phyloP scores from a whole-genome alignment of 2,329 filamentous ascomycete genomes.

The Emmonsiellopsis sp. region DNA sequence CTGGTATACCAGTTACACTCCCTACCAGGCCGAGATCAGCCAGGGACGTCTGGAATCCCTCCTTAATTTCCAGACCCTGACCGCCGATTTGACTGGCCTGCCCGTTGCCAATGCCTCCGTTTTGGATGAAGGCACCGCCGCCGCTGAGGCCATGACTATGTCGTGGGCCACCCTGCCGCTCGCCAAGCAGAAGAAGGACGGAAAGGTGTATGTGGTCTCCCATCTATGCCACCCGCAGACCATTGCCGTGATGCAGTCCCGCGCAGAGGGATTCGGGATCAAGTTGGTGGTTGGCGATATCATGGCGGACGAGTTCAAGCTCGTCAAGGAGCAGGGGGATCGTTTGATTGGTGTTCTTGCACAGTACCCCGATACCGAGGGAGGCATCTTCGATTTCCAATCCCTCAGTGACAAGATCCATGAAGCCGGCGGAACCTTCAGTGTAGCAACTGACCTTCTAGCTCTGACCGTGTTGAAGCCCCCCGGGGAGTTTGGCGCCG shows the following conservation, averaged over 20 bases:
- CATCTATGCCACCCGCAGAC: slow-evolving; percentile 78
- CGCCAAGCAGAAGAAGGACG: slow-evolving; percentile 61
- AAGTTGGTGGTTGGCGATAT: slow-evolving; percentile 66
- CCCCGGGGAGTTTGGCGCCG: slow-evolving; percentile 88
- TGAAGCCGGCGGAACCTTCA: slow-evolving; percentile 67
- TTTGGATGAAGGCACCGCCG: slow-evolving; percentile 83
- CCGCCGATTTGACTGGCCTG: slow-evolving; percentile 77
- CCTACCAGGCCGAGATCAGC: slow-evolving; percentile 95
- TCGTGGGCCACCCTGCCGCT: slow-evolving; percentile 67
- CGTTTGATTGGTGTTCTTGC: slow-evolving; percentile 81
- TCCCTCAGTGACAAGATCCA: slow-evolving; percentile 68
- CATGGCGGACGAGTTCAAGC: slow-evolving; percentile 52
- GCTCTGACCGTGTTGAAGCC: slow-evolving; percentile 80
- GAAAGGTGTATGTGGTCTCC: slow-evolving; percentile 79
- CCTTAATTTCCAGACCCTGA: slow-evolving; percentile 91
- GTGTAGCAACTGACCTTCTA: slow-evolving; percentile 80
- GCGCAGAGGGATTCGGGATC: slow-evolving; percentile 87
- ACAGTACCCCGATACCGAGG: slow-evolving; percentile 90
- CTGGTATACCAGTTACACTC: slow-evolving; percentile 98
- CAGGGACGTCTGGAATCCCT: slow-evolving; percentile 87
- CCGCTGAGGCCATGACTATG: slow-evolving; percentile 92
- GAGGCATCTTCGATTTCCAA: slow-evolving; percentile 67
- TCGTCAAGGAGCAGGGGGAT: slow-evolving; percentile 65
- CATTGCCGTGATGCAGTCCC: slow-evolving; percentile 70
- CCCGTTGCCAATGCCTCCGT: slow-evolving; percentile 86